Evolutionary conservation across 805 yeast species (phyloP).

Genomic region (Myxozyma mucilagina): DNA sequence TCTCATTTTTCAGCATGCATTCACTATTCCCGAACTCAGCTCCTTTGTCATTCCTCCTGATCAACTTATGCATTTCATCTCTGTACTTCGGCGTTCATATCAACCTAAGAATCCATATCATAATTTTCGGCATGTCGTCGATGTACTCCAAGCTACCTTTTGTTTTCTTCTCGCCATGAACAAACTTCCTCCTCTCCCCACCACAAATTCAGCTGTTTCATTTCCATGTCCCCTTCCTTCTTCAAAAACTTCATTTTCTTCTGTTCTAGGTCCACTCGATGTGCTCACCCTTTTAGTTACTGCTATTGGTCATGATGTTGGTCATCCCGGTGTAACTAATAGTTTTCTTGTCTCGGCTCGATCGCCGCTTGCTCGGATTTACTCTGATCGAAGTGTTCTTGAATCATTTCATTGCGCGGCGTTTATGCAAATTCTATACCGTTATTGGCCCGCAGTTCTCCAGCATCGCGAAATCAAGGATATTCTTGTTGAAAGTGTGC

Average conservation of each 20-base stretch:
- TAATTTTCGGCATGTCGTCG: slow-evolving; percentile 93
- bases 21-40: slow-evolving; percentile 30
- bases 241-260: background rate
- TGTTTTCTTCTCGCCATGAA: slow-evolving; percentile 49
- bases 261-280: slow-evolving; percentile 44
- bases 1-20: slow-evolving; percentile 53
- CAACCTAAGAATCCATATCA: slow-evolving; percentile 88
- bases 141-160: slow-evolving; percentile 88
- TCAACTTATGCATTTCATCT: slow-evolving; percentile 58
- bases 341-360: slow-evolving; percentile 58
- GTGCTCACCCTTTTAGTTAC: slow-evolving; percentile 67
- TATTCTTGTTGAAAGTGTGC: slow-evolving; percentile 48
- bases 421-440: slow-evolving; percentile 53
- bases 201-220: background rate
- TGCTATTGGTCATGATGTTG: slow-evolving; percentile 92
- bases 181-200: slow-evolving; percentile 40
- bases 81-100: slow-evolving; percentile 74
- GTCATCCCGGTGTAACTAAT: slow-evolving; percentile 96
- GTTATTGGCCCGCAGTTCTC: slow-evolving; percentile 47
- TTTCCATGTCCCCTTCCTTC: background rate
- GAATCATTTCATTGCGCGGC: slow-evolving; percentile 80
- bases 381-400: slow-evolving; percentile 66
- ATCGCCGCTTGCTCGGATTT: slow-evolving; percentile 65
- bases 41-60: slow-evolving; percentile 39
- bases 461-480: slow-evolving; percentile 29